Conservation (phyloP, 305 asterid species). For the Euphrasia arctica region DNA sequence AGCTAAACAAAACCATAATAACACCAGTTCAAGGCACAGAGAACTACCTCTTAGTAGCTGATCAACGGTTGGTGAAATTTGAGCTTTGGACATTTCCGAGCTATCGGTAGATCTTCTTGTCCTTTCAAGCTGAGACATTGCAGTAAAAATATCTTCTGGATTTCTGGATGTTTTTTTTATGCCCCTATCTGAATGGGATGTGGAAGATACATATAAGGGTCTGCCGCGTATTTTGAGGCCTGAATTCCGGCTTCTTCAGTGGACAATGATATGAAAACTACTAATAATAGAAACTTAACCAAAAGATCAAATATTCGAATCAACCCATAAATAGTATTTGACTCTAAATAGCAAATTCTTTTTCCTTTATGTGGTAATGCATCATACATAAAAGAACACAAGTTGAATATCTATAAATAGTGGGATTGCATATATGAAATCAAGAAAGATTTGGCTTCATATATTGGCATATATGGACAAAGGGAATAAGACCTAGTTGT, state of each 20-base stretch:
- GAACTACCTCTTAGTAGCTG: constrained; percentile 59
- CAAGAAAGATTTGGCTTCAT: too few species aligned
- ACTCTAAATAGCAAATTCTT: constrained; percentile 6
- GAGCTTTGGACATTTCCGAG: constrained; percentile 38
- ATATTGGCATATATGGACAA: too few species aligned
- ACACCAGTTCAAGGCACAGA: neutral
- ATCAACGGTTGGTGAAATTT: constrained; percentile 53
- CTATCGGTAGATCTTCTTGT: constrained; percentile 34
- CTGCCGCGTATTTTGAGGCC: constrained; percentile 30
- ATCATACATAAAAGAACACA: neutral
- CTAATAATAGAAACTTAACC: constrained; percentile 8
- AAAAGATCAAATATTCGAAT: constrained; percentile 26
- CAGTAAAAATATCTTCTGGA: neutral
- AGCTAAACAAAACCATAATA: neutral
- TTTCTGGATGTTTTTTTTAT: constrained; percentile 10
- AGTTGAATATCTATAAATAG: too few species aligned
- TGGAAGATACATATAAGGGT: constrained; percentile 23
- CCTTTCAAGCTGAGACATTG: constrained; percentile 63
- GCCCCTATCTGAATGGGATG: constrained; percentile 8
- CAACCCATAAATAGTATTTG: constrained; percentile 31
- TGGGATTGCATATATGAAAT: neutral
- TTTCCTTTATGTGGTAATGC: neutral
- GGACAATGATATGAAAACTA: constrained; percentile 28
- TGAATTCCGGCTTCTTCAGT: constrained; percentile 33
- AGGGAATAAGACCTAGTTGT: too few species aligned